Evolutionary conservation across 495 filamentous ascomycete genomes (phyloP).

Genomic region (Xylaria curta): DNA sequence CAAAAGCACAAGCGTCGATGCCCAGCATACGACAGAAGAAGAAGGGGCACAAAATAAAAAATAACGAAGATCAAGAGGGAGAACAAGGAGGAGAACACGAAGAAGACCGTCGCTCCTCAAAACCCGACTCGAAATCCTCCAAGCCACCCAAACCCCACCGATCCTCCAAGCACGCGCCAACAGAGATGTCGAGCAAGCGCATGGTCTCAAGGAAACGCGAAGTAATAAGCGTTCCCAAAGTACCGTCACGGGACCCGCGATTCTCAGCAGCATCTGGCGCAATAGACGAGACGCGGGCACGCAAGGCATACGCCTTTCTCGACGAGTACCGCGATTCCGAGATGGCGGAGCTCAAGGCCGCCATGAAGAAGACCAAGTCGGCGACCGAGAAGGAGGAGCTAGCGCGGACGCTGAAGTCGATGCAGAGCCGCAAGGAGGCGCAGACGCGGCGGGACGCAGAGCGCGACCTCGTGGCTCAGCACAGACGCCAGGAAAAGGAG

Average conservation of each 20-base stretch:
- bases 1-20: conserved; percentile 79
- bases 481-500: conserved; percentile 83
- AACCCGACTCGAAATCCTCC: conserved; percentile 36
- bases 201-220: conserved; percentile 80
- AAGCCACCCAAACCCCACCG: conserved; percentile 50
- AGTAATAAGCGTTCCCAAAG: conserved; percentile 63
- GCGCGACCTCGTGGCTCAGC: conserved; percentile 68
- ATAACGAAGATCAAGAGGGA: conserved; percentile 30
- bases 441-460: conserved; percentile 70
- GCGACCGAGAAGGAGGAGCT: conserved; percentile 64
- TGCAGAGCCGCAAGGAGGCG: conserved; percentile 72
- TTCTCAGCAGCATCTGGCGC: conserved; percentile 65
- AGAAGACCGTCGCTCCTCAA: conserved; percentile 27
- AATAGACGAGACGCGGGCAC: conserved; percentile 59
- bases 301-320: conserved; percentile 81
- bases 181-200: conserved; percentile 77
- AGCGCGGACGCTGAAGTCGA: conserved; percentile 68
- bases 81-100: conserved; percentile 21
- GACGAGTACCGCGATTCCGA: conserved; percentile 83
- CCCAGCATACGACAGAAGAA: conserved; percentile 32
- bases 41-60: conserved; percentile 46
- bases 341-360: conserved; percentile 71
- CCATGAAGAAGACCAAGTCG: conserved; percentile 71
- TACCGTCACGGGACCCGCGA: conserved; percentile 78
- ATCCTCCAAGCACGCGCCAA: conserved; percentile 85